Evolutionary conservation across 495 filamentous ascomycete genomes (phyloP).

Genomic region (Podospora fimiseda): DNA sequence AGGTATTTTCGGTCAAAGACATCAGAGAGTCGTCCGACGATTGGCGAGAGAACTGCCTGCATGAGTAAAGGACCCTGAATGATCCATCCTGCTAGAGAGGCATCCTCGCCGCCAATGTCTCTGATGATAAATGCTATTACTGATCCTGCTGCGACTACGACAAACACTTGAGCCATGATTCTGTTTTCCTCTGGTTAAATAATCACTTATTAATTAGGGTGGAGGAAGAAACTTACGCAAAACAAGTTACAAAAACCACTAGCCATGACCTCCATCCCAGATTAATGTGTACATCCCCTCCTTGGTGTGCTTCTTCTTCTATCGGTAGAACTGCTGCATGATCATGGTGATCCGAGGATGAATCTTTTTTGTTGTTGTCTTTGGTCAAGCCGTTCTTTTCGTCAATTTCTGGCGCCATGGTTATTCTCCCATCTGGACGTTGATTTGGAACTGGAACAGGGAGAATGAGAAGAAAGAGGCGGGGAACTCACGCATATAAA

Average conservation of each 20-base stretch:
- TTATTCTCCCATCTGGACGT: background rate
- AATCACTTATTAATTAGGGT: background rate
- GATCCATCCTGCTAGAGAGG: slow-evolving; percentile 46
- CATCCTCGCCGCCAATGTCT: slow-evolving; percentile 47
- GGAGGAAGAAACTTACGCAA: slow-evolving; percentile 23
- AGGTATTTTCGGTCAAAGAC: slow-evolving; percentile 48
- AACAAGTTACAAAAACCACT: slow-evolving; percentile 34
- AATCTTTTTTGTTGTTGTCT: background rate
- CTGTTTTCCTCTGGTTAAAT: background rate
- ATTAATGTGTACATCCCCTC: slow-evolving; percentile 21
- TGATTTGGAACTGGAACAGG: background rate
- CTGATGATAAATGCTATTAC: slow-evolving; percentile 51
- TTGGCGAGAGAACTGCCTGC: slow-evolving; percentile 48
- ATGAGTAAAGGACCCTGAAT: slow-evolving; percentile 52
- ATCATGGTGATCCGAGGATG: slow-evolving; percentile 2
- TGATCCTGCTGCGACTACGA: slow-evolving; percentile 49
- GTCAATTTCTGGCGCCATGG: background rate
- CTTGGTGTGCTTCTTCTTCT: slow-evolving; percentile 23
- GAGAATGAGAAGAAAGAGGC: background rate
- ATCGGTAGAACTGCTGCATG: slow-evolving; percentile 25
- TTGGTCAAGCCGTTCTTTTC: background rate
- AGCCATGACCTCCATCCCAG: slow-evolving; percentile 36
- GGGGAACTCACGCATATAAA: background rate
- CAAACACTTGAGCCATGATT: slow-evolving; percentile 45
- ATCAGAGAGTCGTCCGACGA: slow-evolving; percentile 50